phyloP scores from a whole-genome alignment of 768 basidiomycete species.

The Dictyophora rubrovolvata region DNA sequence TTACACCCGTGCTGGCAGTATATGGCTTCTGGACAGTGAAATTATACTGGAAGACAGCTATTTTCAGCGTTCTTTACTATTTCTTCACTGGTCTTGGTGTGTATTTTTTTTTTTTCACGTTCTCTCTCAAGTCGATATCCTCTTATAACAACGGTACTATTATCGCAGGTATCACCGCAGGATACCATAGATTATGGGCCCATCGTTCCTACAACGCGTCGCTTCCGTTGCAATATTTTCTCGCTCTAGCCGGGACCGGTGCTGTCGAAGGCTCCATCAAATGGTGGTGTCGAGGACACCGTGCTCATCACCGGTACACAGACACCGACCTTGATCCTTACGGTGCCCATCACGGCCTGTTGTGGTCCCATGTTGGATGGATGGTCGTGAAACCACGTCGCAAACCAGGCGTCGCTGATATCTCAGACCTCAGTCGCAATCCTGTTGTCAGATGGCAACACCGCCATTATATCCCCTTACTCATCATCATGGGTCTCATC shows the following conservation, averaged over 20 bases:
- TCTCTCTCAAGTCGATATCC: not conserved
- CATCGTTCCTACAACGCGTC: conserved; percentile 94
- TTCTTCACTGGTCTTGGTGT: conserved; percentile 74
- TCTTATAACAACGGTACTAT: conserved; percentile 23
- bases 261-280: conserved; percentile 95
- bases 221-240: conserved; percentile 70
- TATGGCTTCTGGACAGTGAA: conserved; percentile 58
- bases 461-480: conserved; percentile 59
- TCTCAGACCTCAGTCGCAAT: conserved; percentile 76
- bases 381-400: conserved; percentile 88
- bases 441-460: conserved; percentile 83
- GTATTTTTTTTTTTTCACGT: conserved; percentile 18
- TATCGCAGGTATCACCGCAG: conserved; percentile 60
- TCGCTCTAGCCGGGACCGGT: conserved; percentile 80
- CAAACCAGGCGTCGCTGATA: conserved; percentile 82
- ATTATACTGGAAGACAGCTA: conserved; percentile 60
- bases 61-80: conserved; percentile 62
- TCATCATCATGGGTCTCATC: conserved; percentile 59
- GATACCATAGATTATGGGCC: conserved; percentile 97
- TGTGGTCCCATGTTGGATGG: conserved; percentile 85
- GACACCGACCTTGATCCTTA: conserved; percentile 97
- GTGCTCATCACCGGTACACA: conserved; percentile 94
- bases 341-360: conserved; percentile 81
- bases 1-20: conserved; percentile 66
- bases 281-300: conserved; percentile 98